phyloP scores from a whole-genome alignment of 2,329 filamentous ascomycete species.

The Coleophoma cylindrospora region DNA sequence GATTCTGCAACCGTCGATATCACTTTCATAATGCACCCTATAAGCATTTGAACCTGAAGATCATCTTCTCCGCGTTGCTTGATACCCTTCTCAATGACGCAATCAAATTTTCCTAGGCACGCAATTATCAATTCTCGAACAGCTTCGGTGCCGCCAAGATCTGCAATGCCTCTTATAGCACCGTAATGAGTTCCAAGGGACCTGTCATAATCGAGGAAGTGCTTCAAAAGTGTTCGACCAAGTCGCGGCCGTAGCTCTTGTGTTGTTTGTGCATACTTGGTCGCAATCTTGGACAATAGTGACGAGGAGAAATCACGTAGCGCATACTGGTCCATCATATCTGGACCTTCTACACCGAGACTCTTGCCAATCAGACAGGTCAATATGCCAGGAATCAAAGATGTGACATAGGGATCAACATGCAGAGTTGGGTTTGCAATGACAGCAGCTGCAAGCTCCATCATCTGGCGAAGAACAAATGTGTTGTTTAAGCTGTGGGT shows the following conservation, averaged over 20 bases:
- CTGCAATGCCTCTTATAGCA: constrained; percentile 73
- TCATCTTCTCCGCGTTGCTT: constrained; percentile 45
- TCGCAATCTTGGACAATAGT: constrained; percentile 72
- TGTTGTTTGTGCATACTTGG: constrained; percentile 76
- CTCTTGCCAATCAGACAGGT: constrained; percentile 88
- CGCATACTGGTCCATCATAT: constrained; percentile 64
- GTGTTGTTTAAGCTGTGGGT: constrained; percentile 89
- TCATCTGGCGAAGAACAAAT: constrained; percentile 85
- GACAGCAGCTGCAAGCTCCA: constrained; percentile 81
- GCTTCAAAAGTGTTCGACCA: constrained; percentile 87
- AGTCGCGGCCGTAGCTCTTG: constrained; percentile 82
- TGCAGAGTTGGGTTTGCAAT: constrained; percentile 80
- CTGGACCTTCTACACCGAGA: constrained; percentile 42
- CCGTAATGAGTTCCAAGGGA: constrained; percentile 84
- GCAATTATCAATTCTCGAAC: constrained; percentile 61
- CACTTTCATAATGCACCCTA: constrained; percentile 49
- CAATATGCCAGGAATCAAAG: constrained; percentile 78
- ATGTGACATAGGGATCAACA: constrained; percentile 54
- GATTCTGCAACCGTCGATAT: constrained; percentile 47
- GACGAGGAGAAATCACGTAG: constrained; percentile 82
- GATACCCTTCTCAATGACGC: constrained; percentile 50
- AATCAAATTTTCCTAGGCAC: constrained; percentile 60
- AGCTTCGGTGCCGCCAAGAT: constrained; percentile 66
- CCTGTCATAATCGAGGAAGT: constrained; percentile 82
- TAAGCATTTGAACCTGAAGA: constrained; percentile 55